Conservation (phyloP, 2,329 filamentous ascomycete species). For the Ramularia endophylla region DNA sequence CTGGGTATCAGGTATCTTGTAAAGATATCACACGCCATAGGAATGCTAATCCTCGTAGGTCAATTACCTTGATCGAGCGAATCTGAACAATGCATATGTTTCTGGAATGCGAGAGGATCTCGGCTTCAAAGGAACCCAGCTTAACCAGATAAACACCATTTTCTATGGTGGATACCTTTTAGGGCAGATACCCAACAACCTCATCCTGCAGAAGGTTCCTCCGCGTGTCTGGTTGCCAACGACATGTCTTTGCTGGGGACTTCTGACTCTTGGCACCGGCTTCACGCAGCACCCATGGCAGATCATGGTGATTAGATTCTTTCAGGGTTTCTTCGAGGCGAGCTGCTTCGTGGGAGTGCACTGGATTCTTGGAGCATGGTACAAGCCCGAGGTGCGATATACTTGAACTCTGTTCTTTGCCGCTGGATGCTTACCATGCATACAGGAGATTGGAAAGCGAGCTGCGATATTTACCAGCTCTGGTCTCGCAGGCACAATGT, state of each 20-base stretch:
- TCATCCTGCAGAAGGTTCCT: slow-evolving; percentile 57
- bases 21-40: neutral
- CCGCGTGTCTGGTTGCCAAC: slow-evolving; percentile 49
- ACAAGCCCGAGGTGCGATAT: slow-evolving; percentile 16
- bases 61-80: slow-evolving; percentile 43
- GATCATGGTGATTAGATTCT: slow-evolving; percentile 56
- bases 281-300: slow-evolving; percentile 45
- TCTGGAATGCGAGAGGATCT: slow-evolving; percentile 51
- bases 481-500: slow-evolving; percentile 56
- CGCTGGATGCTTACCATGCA: too few species aligned
- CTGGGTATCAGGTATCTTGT: slow-evolving; percentile 17
- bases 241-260: slow-evolving; percentile 53
- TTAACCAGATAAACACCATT: slow-evolving; percentile 37
- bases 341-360: slow-evolving; percentile 25
- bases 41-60: slow-evolving; percentile 9
- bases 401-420: too few species aligned
- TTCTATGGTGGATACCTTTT: slow-evolving; percentile 39
- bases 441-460: slow-evolving; percentile 48
- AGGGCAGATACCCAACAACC: slow-evolving; percentile 56
- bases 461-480: slow-evolving; percentile 57
- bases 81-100: slow-evolving; percentile 51
- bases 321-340: slow-evolving; percentile 32
- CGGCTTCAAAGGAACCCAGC: slow-evolving; percentile 42
- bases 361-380: slow-evolving; percentile 24
- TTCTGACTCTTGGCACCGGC: slow-evolving; percentile 50